A percentile compares a stretch with the other conserved stretches of the same genome.
Conservation (phyloP, 1,284 basidiomycete genomes). For the Mycocalia duriaeana region DNA sequence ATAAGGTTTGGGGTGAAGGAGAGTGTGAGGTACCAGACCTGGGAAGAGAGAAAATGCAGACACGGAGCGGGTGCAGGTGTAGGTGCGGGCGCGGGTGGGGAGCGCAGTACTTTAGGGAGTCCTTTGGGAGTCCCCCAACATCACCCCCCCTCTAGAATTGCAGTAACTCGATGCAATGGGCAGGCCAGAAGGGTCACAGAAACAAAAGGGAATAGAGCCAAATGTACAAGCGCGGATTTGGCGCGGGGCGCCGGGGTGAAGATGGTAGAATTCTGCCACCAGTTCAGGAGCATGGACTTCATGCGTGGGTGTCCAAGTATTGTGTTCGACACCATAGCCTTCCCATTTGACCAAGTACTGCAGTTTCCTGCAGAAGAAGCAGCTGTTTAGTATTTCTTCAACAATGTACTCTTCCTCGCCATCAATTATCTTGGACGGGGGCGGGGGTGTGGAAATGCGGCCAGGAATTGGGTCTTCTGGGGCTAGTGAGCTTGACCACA, state of each 20-base stretch:
- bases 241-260: slow-evolving; percentile 4
- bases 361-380: slow-evolving; percentile 8
- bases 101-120: too few relatives aligned
- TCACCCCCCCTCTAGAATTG: too few relatives aligned
- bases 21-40: too few relatives aligned
- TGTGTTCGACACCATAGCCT: slow-evolving; percentile 10
- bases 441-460: slow-evolving; percentile 1
- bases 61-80: too few relatives aligned
- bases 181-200: too few relatives aligned
- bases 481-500: slow-evolving; percentile 18
- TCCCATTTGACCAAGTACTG: slow-evolving; percentile 17
- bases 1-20: too few relatives aligned
- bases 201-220: not conserved
- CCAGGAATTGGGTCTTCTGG: slow-evolving; percentile 6
- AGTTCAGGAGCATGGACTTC: slow-evolving; percentile 3
- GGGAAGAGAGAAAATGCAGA: too few relatives aligned
- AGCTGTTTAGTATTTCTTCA: slow-evolving; percentile 16
- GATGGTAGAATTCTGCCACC: slow-evolving; percentile 1
- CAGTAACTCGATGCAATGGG: too few relatives aligned
- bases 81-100: too few relatives aligned
- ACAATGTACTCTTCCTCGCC: slow-evolving; percentile 16
- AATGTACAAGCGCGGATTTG: not conserved
- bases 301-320: slow-evolving; percentile 11
- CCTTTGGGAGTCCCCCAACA: too few relatives aligned
- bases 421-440: slow-evolving; percentile 11